Base-by-base conservation (phyloP, 2,329 filamentous ascomycete genomes). In the Ceratocystis lukuohia region DNA sequence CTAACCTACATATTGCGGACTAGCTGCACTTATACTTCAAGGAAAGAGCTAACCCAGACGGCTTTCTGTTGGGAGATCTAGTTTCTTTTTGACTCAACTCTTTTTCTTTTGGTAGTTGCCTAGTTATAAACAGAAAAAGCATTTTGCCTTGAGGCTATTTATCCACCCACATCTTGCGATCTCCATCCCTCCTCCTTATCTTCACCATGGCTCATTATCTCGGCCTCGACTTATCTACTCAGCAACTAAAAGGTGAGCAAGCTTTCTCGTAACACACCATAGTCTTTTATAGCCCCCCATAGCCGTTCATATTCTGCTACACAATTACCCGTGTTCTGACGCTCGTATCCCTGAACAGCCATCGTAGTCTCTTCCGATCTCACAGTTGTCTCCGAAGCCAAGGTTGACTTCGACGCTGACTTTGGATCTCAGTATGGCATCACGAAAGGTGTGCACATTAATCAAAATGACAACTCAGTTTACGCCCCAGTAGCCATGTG, bases 141-240 rank as follows among this genome's bases (percentile, higher is more conserved):
- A 17, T 5, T 50, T 63, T 50, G 17, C 20, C 48, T 4, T 53
- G 48, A 53, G 20, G 48, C 46, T 17, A 25, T 50, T 20, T n/a
- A 12, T 17, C 25, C 61, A 63, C n/a, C 25, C 61, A 63, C 8
- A 30, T 7, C 28, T 59, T 30, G 15, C 33, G 28, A 30, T 59
- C 53, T 59, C 17, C 22, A 28, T 57, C 12, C 17, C 22, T 17
- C 28, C 44, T 10, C 12, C 41, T 33, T 17, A 17, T n/a, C 37
- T 22, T 12, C 50, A 61, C 8, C 12, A 68, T 68, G 66, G 28
- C 67, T 33, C 79, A 96, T 69, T 96, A 96, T 74, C 81, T 96
- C 73, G 94, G 94, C 68, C 92, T 97, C 75, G 94, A 99, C 77
- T 86, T 97, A 68, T 96, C 92, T 56, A 97, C 94, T 67, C 94